Percentiles rank a stretch among this genome's conserved stretches.
These are phyloP conservation scores for Blastobotrys americana DNA, from an alignment of 805 yeast genomes.

Conservation along the genomic window DNA sequence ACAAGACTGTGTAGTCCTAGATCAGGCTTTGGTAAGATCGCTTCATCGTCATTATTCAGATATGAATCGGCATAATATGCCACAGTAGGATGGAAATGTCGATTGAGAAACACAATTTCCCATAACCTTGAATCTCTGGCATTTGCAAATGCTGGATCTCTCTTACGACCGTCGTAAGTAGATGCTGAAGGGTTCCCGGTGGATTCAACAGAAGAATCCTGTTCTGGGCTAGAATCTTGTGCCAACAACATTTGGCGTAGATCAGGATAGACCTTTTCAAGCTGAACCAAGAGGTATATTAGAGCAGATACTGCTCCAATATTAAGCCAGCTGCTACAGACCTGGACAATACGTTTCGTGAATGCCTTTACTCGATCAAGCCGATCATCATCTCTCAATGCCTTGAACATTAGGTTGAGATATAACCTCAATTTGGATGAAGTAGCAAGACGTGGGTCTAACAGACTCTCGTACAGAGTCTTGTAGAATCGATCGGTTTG, in stretches of 20 bases:
- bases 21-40: slow-evolving; percentile 64
- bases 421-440: slow-evolving; percentile 93
- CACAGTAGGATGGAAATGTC: slow-evolving; percentile 91
- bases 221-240: slow-evolving; percentile 44
- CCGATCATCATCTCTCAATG: slow-evolving; percentile 65
- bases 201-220: slow-evolving; percentile 26
- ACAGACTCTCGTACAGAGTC: slow-evolving; percentile 80
- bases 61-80: slow-evolving; percentile 58
- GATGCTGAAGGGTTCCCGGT: slow-evolving; percentile 28
- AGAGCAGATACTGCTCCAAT: slow-evolving; percentile 85
- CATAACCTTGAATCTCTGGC: slow-evolving; percentile 77
- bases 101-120: slow-evolving; percentile 70
- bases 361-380: slow-evolving; percentile 71
- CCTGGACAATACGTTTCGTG: slow-evolving; percentile 81
- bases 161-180: slow-evolving; percentile 71
- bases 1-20: slow-evolving; percentile 78
- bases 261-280: slow-evolving; percentile 57
- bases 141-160: slow-evolving; percentile 90
- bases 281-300: slow-evolving; percentile 63
- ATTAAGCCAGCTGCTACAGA: slow-evolving; percentile 78
- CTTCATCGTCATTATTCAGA: slow-evolving; percentile 29
- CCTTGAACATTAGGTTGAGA: slow-evolving; percentile 74
- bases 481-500: slow-evolving; percentile 58
- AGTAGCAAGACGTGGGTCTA: slow-evolving; percentile 74
- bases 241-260: slow-evolving; percentile 55